Evolutionary conservation across 2,329 filamentous ascomycete genomes (phyloP).

Genomic region (Penicillium capsulatum): DNA sequence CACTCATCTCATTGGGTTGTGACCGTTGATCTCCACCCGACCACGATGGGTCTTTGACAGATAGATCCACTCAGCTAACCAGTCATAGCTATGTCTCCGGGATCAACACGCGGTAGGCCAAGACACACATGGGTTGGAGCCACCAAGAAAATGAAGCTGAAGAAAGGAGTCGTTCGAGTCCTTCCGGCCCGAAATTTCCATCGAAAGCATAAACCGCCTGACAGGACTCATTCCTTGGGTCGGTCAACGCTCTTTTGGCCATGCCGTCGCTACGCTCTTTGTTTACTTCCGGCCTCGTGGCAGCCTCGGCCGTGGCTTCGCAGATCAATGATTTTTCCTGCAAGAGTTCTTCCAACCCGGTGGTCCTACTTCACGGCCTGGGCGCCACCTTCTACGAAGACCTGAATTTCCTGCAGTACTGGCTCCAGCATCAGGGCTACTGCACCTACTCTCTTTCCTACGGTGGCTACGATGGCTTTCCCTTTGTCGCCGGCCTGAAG

Average conservation of each 20-base stretch:
- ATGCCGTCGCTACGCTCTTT: constrained; percentile 19
- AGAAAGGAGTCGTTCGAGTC: constrained; percentile 5
- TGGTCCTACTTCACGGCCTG: constrained; percentile 37
- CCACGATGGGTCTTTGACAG: background rate
- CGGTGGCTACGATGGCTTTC: constrained; percentile 37
- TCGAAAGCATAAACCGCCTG: constrained; percentile 1
- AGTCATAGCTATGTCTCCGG: constrained; percentile 7
- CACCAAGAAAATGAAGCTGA: constrained; percentile 10
- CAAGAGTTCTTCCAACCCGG: constrained; percentile 28
- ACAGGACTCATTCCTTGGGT: background rate
- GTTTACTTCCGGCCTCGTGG: constrained; percentile 13
- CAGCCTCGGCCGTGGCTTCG: constrained; percentile 16
- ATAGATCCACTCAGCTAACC: constrained; percentile 4
- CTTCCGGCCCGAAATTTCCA: background rate
- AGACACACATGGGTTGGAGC: constrained; percentile 11
- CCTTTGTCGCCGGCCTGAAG: constrained; percentile 38
- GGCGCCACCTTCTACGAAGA: constrained; percentile 39
- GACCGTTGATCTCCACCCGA: too few relatives aligned
- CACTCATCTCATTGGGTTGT: constrained; percentile 1
- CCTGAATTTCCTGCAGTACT: constrained; percentile 35
- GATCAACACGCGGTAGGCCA: constrained; percentile 20
- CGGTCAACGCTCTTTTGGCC: background rate
- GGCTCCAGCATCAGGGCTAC: constrained; percentile 37
- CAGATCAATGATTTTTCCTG: constrained; percentile 37
- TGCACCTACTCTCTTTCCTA: constrained; percentile 45